Percentiles rank a stretch among this genome's conserved stretches.
phyloP scores from a whole-genome alignment of 1,139 yeast species.

The Zygosaccharomyces pseudobailii region DNA sequence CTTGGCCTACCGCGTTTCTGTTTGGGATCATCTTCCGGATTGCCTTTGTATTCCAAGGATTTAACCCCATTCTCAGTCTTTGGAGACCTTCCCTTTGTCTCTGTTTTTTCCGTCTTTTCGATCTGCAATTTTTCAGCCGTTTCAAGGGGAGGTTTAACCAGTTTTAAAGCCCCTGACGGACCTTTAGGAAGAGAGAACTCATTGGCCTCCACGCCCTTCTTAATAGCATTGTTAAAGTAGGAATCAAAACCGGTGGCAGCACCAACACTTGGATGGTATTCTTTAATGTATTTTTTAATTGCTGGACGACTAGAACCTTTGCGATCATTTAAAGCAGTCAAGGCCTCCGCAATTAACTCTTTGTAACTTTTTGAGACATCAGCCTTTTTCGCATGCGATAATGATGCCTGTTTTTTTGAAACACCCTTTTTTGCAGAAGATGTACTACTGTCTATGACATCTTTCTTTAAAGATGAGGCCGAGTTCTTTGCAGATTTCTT shows the following conservation, averaged over 20 bases:
- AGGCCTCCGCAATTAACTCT: slow-evolving; percentile 78
- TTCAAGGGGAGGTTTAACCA: slow-evolving; percentile 19
- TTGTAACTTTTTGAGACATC: slow-evolving; percentile 22
- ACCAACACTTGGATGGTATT: slow-evolving; percentile 43
- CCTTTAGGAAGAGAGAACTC: slow-evolving; percentile 86
- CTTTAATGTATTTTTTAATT: slow-evolving; percentile 62
- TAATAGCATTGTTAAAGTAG: slow-evolving; percentile 73
- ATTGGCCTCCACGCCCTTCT: slow-evolving; percentile 75
- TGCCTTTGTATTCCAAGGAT: slow-evolving; percentile 3
- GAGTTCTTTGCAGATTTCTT: background rate
- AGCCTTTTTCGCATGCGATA: slow-evolving; percentile 1
- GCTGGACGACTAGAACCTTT: slow-evolving; percentile 83
- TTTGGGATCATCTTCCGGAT: background rate
- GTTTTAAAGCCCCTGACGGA: slow-evolving; percentile 41
- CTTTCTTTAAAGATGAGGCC: background rate
- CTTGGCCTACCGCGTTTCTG: slow-evolving; percentile 1
- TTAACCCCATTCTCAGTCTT: background rate
- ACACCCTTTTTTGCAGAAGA: background rate
- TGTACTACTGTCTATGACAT: background rate
- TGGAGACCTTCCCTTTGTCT: slow-evolving; percentile 14
- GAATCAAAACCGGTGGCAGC: slow-evolving; percentile 63
- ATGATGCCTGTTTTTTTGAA: background rate
- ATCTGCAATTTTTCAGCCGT: slow-evolving; percentile 18
- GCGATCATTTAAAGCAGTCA: slow-evolving; percentile 69
- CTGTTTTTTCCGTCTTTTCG: slow-evolving; percentile 13